phyloP scores from a whole-genome alignment of 2,329 filamentous ascomycete species.

The Talaromyces sp. region DNA sequence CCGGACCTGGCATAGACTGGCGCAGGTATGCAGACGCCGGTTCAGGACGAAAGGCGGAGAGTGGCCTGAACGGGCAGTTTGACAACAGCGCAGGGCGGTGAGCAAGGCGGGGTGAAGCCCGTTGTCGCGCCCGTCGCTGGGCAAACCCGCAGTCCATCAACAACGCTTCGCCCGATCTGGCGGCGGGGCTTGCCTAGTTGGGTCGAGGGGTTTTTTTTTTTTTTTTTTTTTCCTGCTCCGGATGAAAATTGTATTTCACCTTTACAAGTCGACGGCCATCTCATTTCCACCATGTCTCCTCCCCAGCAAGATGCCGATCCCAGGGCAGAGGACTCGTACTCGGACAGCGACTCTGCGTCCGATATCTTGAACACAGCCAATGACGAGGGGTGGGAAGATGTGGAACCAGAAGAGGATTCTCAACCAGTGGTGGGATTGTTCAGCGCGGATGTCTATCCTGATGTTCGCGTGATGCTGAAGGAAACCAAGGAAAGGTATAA shows the following conservation, averaged over 20 bases:
- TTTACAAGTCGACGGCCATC: neutral
- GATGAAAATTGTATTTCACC: neutral
- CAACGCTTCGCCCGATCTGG: neutral
- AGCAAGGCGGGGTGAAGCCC: constrained; percentile 13
- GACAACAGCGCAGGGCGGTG: constrained; percentile 14
- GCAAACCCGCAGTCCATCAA: neutral
- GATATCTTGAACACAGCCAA: constrained; percentile 41
- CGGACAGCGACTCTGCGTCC: constrained; percentile 17
- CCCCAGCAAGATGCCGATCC: constrained; percentile 1
- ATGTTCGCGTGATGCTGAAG: constrained; percentile 61
- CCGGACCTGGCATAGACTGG: neutral
- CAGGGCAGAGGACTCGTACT: constrained; percentile 13
- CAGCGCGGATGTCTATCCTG: constrained; percentile 61
- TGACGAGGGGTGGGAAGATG: constrained; percentile 55
- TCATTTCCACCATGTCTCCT: constrained; percentile 8
- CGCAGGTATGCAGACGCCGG: neutral
- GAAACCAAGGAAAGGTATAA: constrained; percentile 62
- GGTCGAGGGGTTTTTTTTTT: neutral
- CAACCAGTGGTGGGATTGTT: constrained; percentile 65
- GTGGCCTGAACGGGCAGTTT: constrained; percentile 14
- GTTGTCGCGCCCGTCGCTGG: constrained; percentile 9
- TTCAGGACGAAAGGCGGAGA: constrained; percentile 1
- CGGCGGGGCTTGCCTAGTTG: constrained; percentile 2
- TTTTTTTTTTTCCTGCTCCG: neutral
- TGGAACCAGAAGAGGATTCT: constrained; percentile 60